phyloP scores from a whole-genome alignment of 305 asterid species.

The Fraxinus nigra region DNA sequence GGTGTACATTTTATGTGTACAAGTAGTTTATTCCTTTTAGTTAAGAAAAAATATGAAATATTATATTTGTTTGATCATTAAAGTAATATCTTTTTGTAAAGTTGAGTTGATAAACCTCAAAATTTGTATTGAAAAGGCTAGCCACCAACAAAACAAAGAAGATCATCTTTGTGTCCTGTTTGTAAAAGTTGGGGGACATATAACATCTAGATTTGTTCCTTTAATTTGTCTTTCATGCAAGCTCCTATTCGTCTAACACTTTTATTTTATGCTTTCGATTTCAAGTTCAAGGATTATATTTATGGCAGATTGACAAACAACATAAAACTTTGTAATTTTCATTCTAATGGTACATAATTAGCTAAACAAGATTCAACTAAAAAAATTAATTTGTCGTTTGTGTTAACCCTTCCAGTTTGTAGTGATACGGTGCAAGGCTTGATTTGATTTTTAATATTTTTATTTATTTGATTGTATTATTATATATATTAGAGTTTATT shows the following conservation, averaged over 20 bases:
- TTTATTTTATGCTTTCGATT: not conserved
- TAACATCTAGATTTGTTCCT: not conserved
- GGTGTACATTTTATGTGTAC: too few relatives aligned
- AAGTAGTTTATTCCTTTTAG: too few relatives aligned
- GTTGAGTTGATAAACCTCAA: too few relatives aligned
- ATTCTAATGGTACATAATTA: not conserved
- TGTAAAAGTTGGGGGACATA: not conserved
- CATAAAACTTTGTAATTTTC: not conserved
- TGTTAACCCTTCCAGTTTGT: not conserved
- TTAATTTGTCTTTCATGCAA: not conserved
- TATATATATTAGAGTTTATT: too few relatives aligned
- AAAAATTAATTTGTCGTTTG: not conserved
- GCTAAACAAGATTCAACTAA: not conserved
- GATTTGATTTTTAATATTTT: not conserved
- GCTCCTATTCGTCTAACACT: not conserved
- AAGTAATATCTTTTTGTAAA: too few relatives aligned
- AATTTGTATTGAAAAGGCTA: constrained; percentile 12
- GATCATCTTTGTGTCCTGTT: constrained; percentile 11
- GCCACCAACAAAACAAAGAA: constrained; percentile 24
- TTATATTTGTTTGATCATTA: too few relatives aligned
- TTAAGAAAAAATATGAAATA: too few relatives aligned
- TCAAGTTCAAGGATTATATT: not conserved
- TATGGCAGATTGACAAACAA: not conserved
- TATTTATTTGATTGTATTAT: not conserved
- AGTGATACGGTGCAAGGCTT: not conserved